A percentile compares a stretch with the other conserved stretches of the same genome.
These are phyloP conservation scores for Chrysosporium keratinophilum DNA, from an alignment of 2,329 filamentous ascomycete species.

Conservation along the genomic window DNA sequence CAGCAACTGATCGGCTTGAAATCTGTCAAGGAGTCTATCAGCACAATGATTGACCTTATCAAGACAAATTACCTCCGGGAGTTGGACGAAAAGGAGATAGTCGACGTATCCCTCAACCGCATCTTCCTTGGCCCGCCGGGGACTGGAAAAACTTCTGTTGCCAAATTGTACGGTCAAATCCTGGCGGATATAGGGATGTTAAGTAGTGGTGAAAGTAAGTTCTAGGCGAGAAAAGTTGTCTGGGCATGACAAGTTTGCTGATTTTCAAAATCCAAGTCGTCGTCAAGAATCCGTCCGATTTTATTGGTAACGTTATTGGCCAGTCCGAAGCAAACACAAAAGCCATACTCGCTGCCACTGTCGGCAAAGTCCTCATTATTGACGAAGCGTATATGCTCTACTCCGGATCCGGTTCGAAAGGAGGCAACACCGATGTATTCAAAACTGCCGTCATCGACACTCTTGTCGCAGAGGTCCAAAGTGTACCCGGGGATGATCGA, in stretches of 20 bases:
- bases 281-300: slow-evolving; percentile 62
- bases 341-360: slow-evolving; percentile 53
- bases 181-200: slow-evolving; percentile 57
- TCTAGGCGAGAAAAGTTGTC: too few species aligned
- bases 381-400: slow-evolving; percentile 67
- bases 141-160: slow-evolving; percentile 67
- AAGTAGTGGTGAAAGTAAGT: slow-evolving; percentile 55
- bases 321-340: slow-evolving; percentile 63
- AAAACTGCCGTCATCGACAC: slow-evolving; percentile 61
- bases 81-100: slow-evolving; percentile 47
- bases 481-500: slow-evolving; percentile 57
- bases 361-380: slow-evolving; percentile 68
- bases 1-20: slow-evolving; percentile 49
- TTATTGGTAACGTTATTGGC: slow-evolving; percentile 54
- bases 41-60: slow-evolving; percentile 50
- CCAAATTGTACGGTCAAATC: slow-evolving; percentile 60
- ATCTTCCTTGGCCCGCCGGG: slow-evolving; percentile 63
- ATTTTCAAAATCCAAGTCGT: too few species aligned
- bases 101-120: slow-evolving; percentile 55
- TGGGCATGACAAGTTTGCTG: too few species aligned
- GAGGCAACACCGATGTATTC: slow-evolving; percentile 44
- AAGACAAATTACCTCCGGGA: slow-evolving; percentile 57
- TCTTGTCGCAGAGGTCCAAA: slow-evolving; percentile 63
- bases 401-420: slow-evolving; percentile 25
- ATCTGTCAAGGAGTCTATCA: slow-evolving; percentile 53